Evolutionary conservation across 2,329 filamentous ascomycete genomes (phyloP), one percentile per base, ranked within the genome.

Genomic region (Aspergillus unguis): DNA sequence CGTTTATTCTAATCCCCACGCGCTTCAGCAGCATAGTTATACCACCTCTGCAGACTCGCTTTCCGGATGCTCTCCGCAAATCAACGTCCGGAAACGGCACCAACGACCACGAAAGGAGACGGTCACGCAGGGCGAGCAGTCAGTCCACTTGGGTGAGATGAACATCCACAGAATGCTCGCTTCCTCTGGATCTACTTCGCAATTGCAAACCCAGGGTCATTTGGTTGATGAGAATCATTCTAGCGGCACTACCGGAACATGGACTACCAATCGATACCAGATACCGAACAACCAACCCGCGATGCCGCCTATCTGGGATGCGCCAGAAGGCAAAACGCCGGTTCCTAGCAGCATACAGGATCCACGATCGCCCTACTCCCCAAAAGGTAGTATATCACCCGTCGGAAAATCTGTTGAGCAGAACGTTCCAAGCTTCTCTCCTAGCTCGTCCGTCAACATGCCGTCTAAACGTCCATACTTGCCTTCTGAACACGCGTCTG

Each of bases 281-380:
- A 44, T 46, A n/a, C 36, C 41, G 28, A 31, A 32, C 27, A 40
- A 37, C 3, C 23, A 32, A 31, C 36, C 23, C 5, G n/a, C 44
- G 29, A 37, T 50, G 43, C 37, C 44, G 26, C 45, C 44, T 17
- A 23, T 42, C 27, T 36, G 38, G 32, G 47, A 58, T 32, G 44
- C 38, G 29, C 32, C 45, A n/a, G 52, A 45, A 23, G 28, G 42
- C 17, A 50, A 38, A 26, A 4, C 25, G 3, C 42, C 42, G 9
- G 44, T 42, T 10, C 56, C 52, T 26, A 7, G 28, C 7, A 33
- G 38, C 27, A 53, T 45, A 23, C 53, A 55, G 40, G 55, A 60
- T 37, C 36, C 49, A 9, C 65, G 63, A 25, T 67, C 66, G 2
- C 63, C 58, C 27, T 66, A 67, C 55, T 67, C 67, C 17, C 61